Evolutionary conservation across 2,329 filamentous ascomycete genomes (phyloP).

Genomic region (Colletotrichum abscissum): DNA sequence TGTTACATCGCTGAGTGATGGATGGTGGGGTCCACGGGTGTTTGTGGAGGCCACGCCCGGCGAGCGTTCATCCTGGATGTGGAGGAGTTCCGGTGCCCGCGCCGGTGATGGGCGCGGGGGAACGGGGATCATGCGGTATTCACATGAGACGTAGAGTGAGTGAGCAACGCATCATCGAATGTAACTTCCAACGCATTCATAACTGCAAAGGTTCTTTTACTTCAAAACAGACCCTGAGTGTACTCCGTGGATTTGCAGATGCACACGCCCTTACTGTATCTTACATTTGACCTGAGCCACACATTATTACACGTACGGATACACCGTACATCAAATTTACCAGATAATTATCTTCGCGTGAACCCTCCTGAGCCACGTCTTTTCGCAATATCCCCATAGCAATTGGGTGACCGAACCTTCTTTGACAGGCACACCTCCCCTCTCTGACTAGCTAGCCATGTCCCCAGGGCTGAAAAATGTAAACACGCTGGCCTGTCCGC

Average conservation of each 20-base stretch:
- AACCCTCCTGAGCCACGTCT: background rate
- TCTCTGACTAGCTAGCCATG: constrained; percentile 7
- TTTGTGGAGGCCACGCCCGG: constrained; percentile 18
- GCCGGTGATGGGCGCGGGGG: background rate
- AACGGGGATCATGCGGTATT: constrained; percentile 1
- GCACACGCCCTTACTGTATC: background rate
- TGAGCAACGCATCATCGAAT: background rate
- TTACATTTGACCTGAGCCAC: background rate
- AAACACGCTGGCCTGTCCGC: background rate
- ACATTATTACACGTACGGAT: background rate
- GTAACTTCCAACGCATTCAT: background rate
- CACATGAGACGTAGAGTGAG: background rate
- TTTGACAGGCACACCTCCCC: background rate
- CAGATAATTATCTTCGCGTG: background rate
- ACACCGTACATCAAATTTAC: background rate
- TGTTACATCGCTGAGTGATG: constrained; percentile 5
- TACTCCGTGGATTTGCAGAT: no score
- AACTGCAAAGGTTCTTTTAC: background rate
- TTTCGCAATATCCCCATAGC: background rate
- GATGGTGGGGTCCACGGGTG: constrained; percentile 12
- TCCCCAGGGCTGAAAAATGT: background rate
- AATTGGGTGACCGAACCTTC: background rate
- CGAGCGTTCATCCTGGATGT: background rate
- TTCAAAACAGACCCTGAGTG: background rate
- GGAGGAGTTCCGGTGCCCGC: constrained; percentile 12